Evolutionary conservation across 2,329 filamentous ascomycete genomes (phyloP), one percentile per base, ranked within the genome.

Genomic region (Claviceps humidiphila): DNA sequence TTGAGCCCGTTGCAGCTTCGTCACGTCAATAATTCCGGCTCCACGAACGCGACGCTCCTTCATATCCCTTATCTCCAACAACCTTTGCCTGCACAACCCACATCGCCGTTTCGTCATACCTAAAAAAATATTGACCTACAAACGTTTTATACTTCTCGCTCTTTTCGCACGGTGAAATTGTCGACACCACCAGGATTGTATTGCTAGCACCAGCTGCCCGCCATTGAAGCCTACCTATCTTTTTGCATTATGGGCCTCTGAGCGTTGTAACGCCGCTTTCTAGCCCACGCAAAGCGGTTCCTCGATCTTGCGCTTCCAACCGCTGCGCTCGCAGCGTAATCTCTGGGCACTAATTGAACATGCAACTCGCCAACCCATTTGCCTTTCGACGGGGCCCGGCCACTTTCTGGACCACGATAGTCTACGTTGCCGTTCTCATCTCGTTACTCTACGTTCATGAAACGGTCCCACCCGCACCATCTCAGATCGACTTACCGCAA

Each of bases 381-480:
- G 84, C 82, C 55, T 98, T 97, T 69, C 81, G 81, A 55, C 86
- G 88, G 30, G 75, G 80, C 57, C 84, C 88, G 49, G 91, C 97
- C 54, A 90, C 87, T 39, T 75, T 95, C 64, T 84, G 90, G 73
- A 84, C 82, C 43, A 82, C 81, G 13, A 64, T 82, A 55, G 73
- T 89, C 54, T 97, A 97, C 69, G 73, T 93, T 53, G 85, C 85
- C 52, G 70, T 97, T 47, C 71, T 89, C 61, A 78, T 87, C 43
- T 82, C 82, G 54, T 74, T 90, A 51, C 71, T 93, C 53, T 74
- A 84, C 59, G 74, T 89, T 56, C 87, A 95, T 63, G 83, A 88
- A 67, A 79, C 79, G 30, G 84, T 95, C 8, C 87, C 91, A 5
- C 64, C 77, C 20, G 76, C 81, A 49, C 84, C 87, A 0, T 68